Percentiles rank a stretch among this genome's conserved stretches.
These are phyloP conservation scores for Penicillium expansum DNA, from an alignment of 2,329 filamentous ascomycete species.

Conservation along the genomic window DNA sequence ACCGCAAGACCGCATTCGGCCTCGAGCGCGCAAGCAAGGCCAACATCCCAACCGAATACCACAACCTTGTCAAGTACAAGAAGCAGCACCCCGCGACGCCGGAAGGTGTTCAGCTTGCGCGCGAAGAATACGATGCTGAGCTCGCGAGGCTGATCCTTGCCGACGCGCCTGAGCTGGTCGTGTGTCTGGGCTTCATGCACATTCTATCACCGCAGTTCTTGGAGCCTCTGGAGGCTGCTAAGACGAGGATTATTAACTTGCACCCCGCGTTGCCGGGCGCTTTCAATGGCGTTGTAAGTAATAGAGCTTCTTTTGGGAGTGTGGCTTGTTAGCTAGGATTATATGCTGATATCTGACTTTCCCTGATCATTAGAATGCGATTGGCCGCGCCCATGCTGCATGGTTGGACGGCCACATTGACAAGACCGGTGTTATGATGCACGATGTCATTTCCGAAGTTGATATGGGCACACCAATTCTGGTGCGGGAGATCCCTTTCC, in stretches of 20 bases:
- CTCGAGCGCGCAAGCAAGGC: constrained; percentile 60
- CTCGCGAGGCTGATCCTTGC: constrained; percentile 66
- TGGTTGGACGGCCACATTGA: constrained; percentile 66
- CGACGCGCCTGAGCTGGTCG: constrained; percentile 68
- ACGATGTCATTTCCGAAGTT: constrained; percentile 77
- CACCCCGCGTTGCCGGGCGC: constrained; percentile 72
- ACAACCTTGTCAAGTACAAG: constrained; percentile 76
- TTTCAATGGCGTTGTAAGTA: constrained; percentile 66
- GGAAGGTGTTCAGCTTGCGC: constrained; percentile 52
- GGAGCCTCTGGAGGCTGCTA: constrained; percentile 60
- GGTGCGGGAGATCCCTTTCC: constrained; percentile 64
- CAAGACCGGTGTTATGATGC: constrained; percentile 80
- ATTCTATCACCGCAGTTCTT: constrained; percentile 71
- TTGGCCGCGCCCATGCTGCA: constrained; percentile 72
- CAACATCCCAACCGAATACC: constrained; percentile 71
- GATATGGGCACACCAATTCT: constrained; percentile 75
- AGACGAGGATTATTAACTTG: constrained; percentile 73
- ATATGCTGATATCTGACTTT: not conserved
- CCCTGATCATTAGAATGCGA: constrained; percentile 54
- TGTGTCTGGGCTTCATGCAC: constrained; percentile 87
- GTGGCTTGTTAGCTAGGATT: not conserved
- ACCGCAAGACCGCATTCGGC: constrained; percentile 63
- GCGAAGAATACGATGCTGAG: constrained; percentile 70
- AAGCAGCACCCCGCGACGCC: constrained; percentile 61
- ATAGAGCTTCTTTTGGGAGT: not conserved